Evolutionary conservation across 306 rosid genomes (phyloP), one percentile per base, ranked within the genome.

Genomic region (Argentina anserina): DNA sequence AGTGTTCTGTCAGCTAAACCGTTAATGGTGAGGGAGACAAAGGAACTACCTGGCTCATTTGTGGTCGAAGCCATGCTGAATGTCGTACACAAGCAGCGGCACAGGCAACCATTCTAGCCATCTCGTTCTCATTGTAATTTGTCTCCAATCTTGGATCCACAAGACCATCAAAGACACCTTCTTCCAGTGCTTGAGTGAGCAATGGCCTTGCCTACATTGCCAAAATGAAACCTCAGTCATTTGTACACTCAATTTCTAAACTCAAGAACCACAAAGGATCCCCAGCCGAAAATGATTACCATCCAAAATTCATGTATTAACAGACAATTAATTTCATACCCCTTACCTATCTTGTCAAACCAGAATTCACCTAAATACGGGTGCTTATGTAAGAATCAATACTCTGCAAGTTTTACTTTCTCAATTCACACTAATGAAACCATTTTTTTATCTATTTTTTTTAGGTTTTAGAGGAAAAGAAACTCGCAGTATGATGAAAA

Each of bases 191-290:
- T 67, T 39, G 70, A n/a, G 64, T 75, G 36, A 79, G 82, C 46
- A 79, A 67, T 53, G 82, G 82, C 66, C 75, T 73, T 23, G 82
- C 82, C 75, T 79, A 26, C 52, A 63, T 34, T 31, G 50, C 50
- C 40, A 10, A 73, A 63, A 47, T 1, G 9, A 23, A 50, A n/a
- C 12, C 15, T 53, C 10, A 37, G 50, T 36, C 63, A 50, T n/a
- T 49, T 50, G 58, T 50, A 20, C 55, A 20, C 25, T 68, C 60
- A 49, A 31, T 62, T 20, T 63, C 68, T 18, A 29, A 26, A n/a
- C 28, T 63, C 15, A 6, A 53, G 17, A 7, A 53, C 61, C 29
- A 58, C 36, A 28, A 58, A 11, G 62, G 34, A 53, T 53, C 23
- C 15, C 9, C 15, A 53, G 61, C 1, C 29, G 28, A 8, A 28